These are phyloP conservation scores for Krasilnikovozyma curviuscula DNA, from an alignment of 768 basidiomycete genomes.

Conservation along the genomic window DNA sequence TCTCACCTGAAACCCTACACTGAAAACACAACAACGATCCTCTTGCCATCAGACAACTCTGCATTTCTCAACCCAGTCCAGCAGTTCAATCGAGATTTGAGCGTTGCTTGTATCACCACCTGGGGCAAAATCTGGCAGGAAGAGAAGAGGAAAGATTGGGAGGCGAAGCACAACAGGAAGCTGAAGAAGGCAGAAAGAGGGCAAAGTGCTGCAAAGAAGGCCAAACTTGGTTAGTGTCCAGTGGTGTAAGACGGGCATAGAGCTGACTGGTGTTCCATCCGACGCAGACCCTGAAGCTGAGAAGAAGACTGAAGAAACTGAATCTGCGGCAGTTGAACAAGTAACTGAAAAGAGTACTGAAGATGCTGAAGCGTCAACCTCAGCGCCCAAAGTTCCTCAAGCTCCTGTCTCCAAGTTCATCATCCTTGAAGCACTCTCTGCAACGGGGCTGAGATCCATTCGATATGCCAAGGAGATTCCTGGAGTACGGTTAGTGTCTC, in stretches of 20 bases:
- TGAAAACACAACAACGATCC: conserved; percentile 34
- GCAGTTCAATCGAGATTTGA: conserved; percentile 90
- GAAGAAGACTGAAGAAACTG: neutral
- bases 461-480: conserved; percentile 97
- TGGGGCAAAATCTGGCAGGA: conserved; percentile 52
- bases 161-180: conserved; percentile 45
- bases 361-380: neutral
- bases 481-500: conserved; percentile 46
- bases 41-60: conserved; percentile 51
- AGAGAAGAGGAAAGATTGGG: conserved; percentile 20
- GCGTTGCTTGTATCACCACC: conserved; percentile 68
- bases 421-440: conserved; percentile 81
- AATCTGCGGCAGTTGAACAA: neutral
- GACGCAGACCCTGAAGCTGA: neutral
- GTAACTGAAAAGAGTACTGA: neutral
- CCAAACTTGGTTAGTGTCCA: neutral
- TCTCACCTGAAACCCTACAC: conserved; percentile 17
- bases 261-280: neutral
- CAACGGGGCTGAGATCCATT: conserved; percentile 85
- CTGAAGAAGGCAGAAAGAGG: conserved; percentile 9
- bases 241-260: neutral
- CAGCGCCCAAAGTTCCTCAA: neutral
- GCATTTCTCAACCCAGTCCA: conserved; percentile 95
- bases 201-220: neutral
- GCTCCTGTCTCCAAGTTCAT: conserved; percentile 32